Base-by-base conservation (phyloP, 2,329 filamentous ascomycete species). In the Colletotrichum sp. region DNA sequence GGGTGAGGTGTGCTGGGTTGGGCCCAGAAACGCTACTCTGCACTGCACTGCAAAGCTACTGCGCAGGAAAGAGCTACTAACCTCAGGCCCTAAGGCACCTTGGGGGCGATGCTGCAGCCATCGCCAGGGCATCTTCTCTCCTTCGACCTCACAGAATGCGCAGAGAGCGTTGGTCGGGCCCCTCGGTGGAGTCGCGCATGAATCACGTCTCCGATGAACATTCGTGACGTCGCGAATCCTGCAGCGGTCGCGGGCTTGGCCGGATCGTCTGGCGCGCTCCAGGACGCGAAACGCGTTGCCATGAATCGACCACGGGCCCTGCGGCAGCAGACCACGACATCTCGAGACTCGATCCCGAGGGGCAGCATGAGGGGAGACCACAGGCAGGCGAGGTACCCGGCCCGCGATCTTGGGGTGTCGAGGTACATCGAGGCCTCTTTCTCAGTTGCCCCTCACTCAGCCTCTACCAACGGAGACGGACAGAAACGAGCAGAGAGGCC, bases 191-290 rank as follows among this genome's bases (percentile, higher is more conserved):
- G 73, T 59, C 43, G 30, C 63, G 64, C 73, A 75, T 73, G 73
- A 75, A 43, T 75, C 73, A 73, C 70, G 73, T 68, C 61, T 39
- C 43, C 70, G 68, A 66, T 75, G 69, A 39, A 67, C 52, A 63
- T 72, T 36, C 69, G 68, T 75, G 68, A 74, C 72, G 59, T 71
- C 60, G 68, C 72, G 72, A 72, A 30, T 72, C 68, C 61, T 72
- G 64, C 63, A 75, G 69, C 48, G 57, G 61, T 39, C 39, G 63
- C 59, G 63, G 70, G 28, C 55, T 73, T 34, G 63, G 21, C 32
- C 57, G 34, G 57, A 48, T 72, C 55, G 69, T 73, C 43, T 75
- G 73, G 73, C 73, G 73, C 73, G 64, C 70, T 59, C 13, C 64
- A 34, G 26, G 34, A 75, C 73, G 73, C 70, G 73, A 75, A 68